Evolutionary conservation across 192 early-diverging fungal genomes (phyloP), one percentile per base, ranked within the genome.

Genomic region (Chytriomyces sp.): DNA sequence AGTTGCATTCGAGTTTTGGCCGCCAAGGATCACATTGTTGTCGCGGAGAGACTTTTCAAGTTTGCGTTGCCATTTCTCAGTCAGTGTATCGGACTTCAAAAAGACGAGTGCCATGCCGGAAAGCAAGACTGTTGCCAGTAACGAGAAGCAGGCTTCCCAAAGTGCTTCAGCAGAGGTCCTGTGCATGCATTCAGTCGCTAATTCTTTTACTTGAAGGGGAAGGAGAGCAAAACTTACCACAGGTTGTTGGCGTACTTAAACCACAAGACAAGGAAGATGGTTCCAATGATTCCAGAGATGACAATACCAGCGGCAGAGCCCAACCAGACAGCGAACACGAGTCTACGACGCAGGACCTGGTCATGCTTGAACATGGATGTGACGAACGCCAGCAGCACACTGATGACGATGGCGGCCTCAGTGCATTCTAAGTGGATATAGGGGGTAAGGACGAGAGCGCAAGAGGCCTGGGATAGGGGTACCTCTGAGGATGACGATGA

Each of bases 321-420:
- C 24, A 94, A 71, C 92, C 94, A 94, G 9, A 97, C 85, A 59
- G 93, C 64, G 7, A 59, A 24, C n/a, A 10, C 10, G 57, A 78
- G 69, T 7, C 16, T 26, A 6, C 47, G 50, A 18, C 69, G 49
- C 43, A 78, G 48, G 8, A 20, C 49, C 60, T 46, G 43, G 28
- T 70, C 59, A 24, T n/a, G 64, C 8, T 44, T 18, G n/a, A 82
- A 75, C 23, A 18, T 10, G 11, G 26, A 46, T 2, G 16, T 10
- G 79, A 93, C 79, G 84, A 95, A 95, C 24, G 93, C 82, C 28
- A 95, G 86, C 13, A 96, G 80, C 20, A 98, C 94, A n/a, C 92
- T 91, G 67, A 98, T 83, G 79, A 98, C 91, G 72, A 97, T 89
- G 23, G 91, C 90, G 5, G 92, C 94, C 85, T 98, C 96, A 16